Evolutionary conservation across 805 yeast species (phyloP), one percentile per base, ranked within the genome.

Genomic region (Lachancea dasiensis): DNA sequence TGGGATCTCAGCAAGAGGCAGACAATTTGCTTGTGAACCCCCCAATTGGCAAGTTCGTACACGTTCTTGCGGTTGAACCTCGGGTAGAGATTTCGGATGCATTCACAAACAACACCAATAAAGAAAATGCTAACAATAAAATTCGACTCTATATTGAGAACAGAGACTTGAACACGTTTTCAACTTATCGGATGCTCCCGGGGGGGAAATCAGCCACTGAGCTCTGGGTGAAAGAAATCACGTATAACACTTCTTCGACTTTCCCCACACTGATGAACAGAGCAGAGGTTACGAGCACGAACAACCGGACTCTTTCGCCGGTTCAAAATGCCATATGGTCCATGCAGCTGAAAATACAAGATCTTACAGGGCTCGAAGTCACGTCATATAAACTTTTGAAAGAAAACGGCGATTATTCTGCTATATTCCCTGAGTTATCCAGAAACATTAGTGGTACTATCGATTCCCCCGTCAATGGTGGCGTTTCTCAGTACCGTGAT

Each of bases 391-490:
- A 69, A 50, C 71, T 76, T 2, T 47, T 72, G 38, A 74, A 69
- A 46, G 78, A 75, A 20, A 73, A 71, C 49, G 67, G 68, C 0
- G 75, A 70, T 34, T 64, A 60, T 34, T 53, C 67, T 2, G 61
- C 77, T 0, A 56, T 73, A 20, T 79, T 79, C 56, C 71, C 72
- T 47, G 86, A 78, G 52, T 62, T 83, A 43, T 78, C 89, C 5
- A 68, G 90, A 58, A 77, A 76, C 51, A 64, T 81, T 39, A 73
- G 86, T 3, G 95, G 95, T 29, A 84, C 95, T 0, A 89, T 87
- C 38, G 95, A 86, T 56, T 77, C 95, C 0, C 95, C 95, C 3
- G 90, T 86, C 5, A 86, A 86, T 56, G 96, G 96, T 24, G 96
- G 96, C 41, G 84, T 86, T 46, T 84, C 86, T 2, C 86, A 82